Percentiles rank a stretch among this genome's conserved stretches.
Evolutionary conservation across 352 stramenopile genomes (phyloP).

Genomic region (Pythium folliculosum): DNA sequence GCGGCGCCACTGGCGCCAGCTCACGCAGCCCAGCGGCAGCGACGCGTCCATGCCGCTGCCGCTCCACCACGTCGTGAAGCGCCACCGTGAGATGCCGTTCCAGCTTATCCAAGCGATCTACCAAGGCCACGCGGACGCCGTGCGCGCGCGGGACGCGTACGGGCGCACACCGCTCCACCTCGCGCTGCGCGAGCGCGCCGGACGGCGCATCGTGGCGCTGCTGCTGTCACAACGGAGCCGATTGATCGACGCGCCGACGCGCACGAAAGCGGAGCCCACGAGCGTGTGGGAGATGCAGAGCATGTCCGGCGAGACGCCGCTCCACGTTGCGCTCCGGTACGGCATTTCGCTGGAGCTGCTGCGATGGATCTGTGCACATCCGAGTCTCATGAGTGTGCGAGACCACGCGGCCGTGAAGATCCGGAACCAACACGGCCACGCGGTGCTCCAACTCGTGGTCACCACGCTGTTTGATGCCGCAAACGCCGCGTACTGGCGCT

Average conservation of each 20-base stretch:
- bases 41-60: constrained; percentile 45
- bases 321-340: constrained; percentile 25
- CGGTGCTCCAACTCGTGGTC: constrained; percentile 49
- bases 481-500: constrained; percentile 31
- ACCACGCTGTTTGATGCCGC: constrained; percentile 29
- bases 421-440: constrained; percentile 40
- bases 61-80: constrained; percentile 58
- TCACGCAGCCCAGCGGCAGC: constrained; percentile 44
- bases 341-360: constrained; percentile 36
- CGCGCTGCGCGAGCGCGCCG: constrained; percentile 43
- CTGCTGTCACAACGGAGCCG: constrained; percentile 28
- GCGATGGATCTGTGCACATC: constrained; percentile 37
- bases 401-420: constrained; percentile 16
- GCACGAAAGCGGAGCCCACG: background rate
- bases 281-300: constrained; percentile 30
- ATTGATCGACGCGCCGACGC: constrained; percentile 8
- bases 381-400: constrained; percentile 1
- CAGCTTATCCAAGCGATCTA: constrained; percentile 43
- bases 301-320: constrained; percentile 26
- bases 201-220: constrained; percentile 30
- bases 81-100: constrained; percentile 38
- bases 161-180: constrained; percentile 69
- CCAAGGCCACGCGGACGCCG: constrained; percentile 40
- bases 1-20: constrained; percentile 45
- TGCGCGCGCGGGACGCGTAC: constrained; percentile 44